Percentiles rank a stretch among this genome's conserved stretches.
These are phyloP conservation scores for Mycena latifolia DNA, from an alignment of 768 basidiomycete species.

Conservation along the genomic window DNA sequence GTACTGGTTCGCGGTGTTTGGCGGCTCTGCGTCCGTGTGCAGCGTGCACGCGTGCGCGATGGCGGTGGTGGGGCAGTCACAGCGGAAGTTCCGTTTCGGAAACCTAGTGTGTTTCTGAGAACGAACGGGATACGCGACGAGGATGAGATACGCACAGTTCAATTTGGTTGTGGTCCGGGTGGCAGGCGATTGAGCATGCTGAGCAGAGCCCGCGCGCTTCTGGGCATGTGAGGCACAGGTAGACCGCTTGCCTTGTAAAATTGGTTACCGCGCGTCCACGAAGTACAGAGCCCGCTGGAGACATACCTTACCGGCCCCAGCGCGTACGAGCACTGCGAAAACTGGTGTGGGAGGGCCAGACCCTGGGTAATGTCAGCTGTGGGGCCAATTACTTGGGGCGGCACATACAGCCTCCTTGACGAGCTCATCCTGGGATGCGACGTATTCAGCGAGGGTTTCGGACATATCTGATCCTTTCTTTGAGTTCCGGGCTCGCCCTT, in stretches of 20 bases:
- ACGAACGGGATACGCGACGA: conserved; percentile 6
- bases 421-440: conserved; percentile 62
- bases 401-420: conserved; percentile 58
- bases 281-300: conserved; percentile 3
- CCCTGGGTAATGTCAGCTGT: conserved; percentile 45
- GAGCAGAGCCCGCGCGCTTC: conserved; percentile 79
- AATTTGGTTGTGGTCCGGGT: conserved; percentile 87
- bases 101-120: conserved; percentile 56
- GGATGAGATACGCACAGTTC: conserved; percentile 64
- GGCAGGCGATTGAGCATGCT: conserved; percentile 89
- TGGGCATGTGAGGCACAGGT: conserved; percentile 83
- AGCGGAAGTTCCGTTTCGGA: conserved; percentile 85
- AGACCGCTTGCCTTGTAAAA: conserved; percentile 75
- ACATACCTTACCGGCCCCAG: conserved; percentile 66
- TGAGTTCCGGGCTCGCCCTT: too few relatives aligned
- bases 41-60: conserved; percentile 74
- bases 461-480: neutral
- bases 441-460: conserved; percentile 52
- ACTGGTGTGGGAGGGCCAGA: conserved; percentile 72
- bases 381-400: conserved; percentile 20
- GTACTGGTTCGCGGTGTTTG: conserved; percentile 73
- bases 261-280: conserved; percentile 30
- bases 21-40: conserved; percentile 64
- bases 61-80: conserved; percentile 83
- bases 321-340: conserved; percentile 74